phyloP scores from a whole-genome alignment of 345 rosid genomes.

The Sonneratia caseolaris region DNA sequence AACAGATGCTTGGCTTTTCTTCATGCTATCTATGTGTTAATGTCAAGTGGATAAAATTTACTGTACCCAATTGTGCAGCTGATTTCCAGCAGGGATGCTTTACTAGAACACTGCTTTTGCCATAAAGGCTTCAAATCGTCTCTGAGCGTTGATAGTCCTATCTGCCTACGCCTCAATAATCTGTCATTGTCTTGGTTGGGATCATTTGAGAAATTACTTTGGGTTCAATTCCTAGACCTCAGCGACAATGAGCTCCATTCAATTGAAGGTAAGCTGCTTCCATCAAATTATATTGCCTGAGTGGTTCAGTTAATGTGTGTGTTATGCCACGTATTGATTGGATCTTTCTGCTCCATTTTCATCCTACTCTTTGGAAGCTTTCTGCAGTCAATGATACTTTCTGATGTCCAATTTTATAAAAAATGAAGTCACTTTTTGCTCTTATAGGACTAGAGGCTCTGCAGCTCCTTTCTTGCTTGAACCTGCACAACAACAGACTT shows the following conservation, averaged over 20 bases:
- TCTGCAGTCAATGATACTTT: not conserved
- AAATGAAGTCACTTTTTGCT: not conserved
- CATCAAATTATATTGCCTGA: not conserved
- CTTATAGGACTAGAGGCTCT: constrained; percentile 42
- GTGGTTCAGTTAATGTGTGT: not conserved
- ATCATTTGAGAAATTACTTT: constrained; percentile 54
- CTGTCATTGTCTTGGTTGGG: constrained; percentile 63
- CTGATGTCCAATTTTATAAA: not conserved
- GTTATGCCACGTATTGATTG: not conserved
- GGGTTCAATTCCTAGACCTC: constrained; percentile 91
- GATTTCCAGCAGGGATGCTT: constrained; percentile 39
- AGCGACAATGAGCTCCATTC: constrained; percentile 76
- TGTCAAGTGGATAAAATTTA: not conserved
- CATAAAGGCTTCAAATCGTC: constrained; percentile 24
- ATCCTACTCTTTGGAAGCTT: not conserved
- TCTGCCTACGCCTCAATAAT: constrained; percentile 64
- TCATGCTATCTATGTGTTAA: not conserved
- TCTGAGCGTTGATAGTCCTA: constrained; percentile 9
- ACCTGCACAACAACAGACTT: constrained; percentile 62
- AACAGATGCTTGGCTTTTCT: not conserved
- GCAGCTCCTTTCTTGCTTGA: constrained; percentile 69
- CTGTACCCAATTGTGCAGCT: constrained; percentile 40
- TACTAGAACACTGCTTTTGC: constrained; percentile 40
- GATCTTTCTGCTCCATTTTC: not conserved
- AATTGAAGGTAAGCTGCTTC: constrained; percentile 51